phyloP scores from a whole-genome alignment of 2,329 filamentous ascomycete species.

The Knufia petricola region DNA sequence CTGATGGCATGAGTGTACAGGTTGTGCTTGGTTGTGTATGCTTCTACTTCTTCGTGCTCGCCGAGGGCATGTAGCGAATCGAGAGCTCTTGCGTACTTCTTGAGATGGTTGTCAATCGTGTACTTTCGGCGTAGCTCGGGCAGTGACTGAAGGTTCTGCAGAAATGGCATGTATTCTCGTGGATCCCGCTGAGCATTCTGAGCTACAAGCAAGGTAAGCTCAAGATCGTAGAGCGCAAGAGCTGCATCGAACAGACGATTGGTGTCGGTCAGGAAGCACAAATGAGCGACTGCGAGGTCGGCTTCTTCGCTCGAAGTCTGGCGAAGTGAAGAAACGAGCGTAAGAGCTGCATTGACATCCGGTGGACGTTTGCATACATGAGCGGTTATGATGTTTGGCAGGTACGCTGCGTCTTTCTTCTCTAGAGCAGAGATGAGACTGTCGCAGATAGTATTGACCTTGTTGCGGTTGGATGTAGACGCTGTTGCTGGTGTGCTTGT shows the following conservation, averaged over 20 bases:
- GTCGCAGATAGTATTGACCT: constrained; percentile 84
- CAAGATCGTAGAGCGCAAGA: constrained; percentile 81
- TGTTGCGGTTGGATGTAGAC: constrained; percentile 32
- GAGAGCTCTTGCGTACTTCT: constrained; percentile 66
- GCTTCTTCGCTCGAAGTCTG: constrained; percentile 51
- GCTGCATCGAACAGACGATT: constrained; percentile 86
- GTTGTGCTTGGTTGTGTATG: constrained; percentile 67
- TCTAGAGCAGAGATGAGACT: constrained; percentile 63
- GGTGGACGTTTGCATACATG: constrained; percentile 90
- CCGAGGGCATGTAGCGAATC: constrained; percentile 62
- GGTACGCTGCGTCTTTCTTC: constrained; percentile 40
- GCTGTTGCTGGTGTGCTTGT: constrained; percentile 18
- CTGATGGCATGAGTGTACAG: constrained; percentile 70
- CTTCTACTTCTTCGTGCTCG: constrained; percentile 65
- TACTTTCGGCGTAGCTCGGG: constrained; percentile 62
- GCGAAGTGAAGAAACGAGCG: constrained; percentile 64
- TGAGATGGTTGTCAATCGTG: constrained; percentile 80
- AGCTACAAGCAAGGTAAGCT: constrained; percentile 79
- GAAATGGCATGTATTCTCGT: constrained; percentile 87
- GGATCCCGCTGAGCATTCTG: constrained; percentile 96
- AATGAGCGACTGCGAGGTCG: constrained; percentile 87
- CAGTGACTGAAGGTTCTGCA: constrained; percentile 74
- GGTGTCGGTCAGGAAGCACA: constrained; percentile 92
- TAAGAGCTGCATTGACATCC: constrained; percentile 74
- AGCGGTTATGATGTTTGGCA: constrained; percentile 90